Evolutionary conservation across 1,284 basidiomycete species (phyloP), one percentile per base, ranked within the genome.

Genomic region (Malassezia vespertilionis): DNA sequence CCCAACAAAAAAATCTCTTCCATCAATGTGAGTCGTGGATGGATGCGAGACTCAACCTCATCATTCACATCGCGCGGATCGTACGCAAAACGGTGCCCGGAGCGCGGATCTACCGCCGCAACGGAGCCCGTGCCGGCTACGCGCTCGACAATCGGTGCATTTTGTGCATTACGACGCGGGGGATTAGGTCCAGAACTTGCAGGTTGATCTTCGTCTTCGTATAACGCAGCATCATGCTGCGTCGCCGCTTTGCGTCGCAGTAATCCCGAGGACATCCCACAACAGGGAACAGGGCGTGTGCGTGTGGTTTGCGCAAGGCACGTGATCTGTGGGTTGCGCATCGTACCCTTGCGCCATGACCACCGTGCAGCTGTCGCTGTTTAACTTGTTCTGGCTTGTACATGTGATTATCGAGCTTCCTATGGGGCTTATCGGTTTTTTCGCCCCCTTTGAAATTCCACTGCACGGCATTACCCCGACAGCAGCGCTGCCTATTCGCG

Each of bases 1-100:
- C 93, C 91, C 12, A 97, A 75, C 44, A 97, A 73, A 44, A 97
- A 74, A 14, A 97, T 82, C 74, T 97, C 93, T 74, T 97, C 91
- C 85, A 97, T 87, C 47, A 97, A 79, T 8, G 91, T 97, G 59
- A 97, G 75, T 52, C 78, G 77, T 0, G 91, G 93, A 71, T 84
- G 79, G 69, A 80, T 80, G 28, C 75, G 75, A 47, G 81, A 79
- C 71, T 93, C 86, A 37, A 78, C 75, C 38, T 80, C 81, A 61
- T 82, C 77, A 60, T 83, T 80, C 57, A 95, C 74, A 74, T 97
- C 93, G 46, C 89, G 76, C 1, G 90, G 90, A 74, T 99, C 91
- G 68, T 79, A 96, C 2, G 91, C 91, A 62, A 97, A 80, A 74
- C 58, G 53, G 33, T 65, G 65, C 12, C 61, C 62, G 10, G 41